Conservation (phyloP, 176 grass and related monocot genomes). For the Bonia amplexicaulis region DNA sequence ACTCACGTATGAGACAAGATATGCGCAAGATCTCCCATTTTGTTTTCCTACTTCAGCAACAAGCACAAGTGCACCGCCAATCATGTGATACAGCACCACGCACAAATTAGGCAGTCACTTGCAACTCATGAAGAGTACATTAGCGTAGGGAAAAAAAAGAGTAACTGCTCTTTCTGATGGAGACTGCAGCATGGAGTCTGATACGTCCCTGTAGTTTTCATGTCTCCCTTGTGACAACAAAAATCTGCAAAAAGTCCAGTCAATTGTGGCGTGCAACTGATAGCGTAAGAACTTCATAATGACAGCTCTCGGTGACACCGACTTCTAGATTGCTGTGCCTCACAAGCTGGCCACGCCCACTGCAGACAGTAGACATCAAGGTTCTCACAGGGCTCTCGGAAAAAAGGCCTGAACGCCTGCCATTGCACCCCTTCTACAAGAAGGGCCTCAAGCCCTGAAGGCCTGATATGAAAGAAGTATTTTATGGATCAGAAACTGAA, state of each 20-base stretch:
- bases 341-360: background rate
- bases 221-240: background rate
- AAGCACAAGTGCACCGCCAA: background rate
- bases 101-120: background rate
- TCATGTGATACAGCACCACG: background rate
- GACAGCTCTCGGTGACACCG: background rate
- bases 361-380: background rate
- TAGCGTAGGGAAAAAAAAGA: background rate
- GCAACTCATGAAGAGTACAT: background rate
- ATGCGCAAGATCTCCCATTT: background rate
- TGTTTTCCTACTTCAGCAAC: background rate
- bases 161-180: background rate
- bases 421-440: background rate
- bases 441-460: background rate
- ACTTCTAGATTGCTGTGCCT: background rate
- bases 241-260: background rate
- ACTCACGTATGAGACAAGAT: background rate
- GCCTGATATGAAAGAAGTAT: background rate
- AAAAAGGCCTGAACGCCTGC: background rate
- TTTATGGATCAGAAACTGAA: background rate
- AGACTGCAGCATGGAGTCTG: conserved; percentile 5
- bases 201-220: background rate
- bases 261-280: conserved; percentile 17
- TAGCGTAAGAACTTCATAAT: background rate
- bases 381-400: background rate